Evolutionary conservation across 2,329 filamentous ascomycete genomes (phyloP).

Genomic region (Monosporascus sp.): DNA sequence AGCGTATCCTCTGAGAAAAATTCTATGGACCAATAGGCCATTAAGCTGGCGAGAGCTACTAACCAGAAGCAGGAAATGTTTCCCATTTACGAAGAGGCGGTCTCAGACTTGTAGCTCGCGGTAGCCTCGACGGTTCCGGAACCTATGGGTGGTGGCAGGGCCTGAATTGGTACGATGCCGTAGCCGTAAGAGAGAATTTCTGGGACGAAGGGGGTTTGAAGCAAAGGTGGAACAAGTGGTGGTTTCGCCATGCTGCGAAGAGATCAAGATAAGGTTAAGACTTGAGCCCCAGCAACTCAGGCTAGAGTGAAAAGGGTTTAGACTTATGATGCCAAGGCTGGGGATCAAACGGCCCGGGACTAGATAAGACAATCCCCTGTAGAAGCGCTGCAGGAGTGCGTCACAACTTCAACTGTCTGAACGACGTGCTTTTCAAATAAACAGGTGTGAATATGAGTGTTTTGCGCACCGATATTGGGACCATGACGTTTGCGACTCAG

Average conservation of each 20-base stretch:
- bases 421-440: too few species aligned
- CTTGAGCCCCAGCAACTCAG: slow-evolving; percentile 13
- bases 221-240: slow-evolving; percentile 41
- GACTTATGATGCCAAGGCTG: slow-evolving; percentile 13
- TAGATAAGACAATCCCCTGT: background rate
- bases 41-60: background rate
- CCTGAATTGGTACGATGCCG: slow-evolving; percentile 1
- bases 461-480: too few species aligned
- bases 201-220: slow-evolving; percentile 31
- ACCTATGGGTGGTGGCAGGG: background rate
- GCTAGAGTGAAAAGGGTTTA: slow-evolving; percentile 15
- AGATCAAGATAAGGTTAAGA: slow-evolving; percentile 21
- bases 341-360: slow-evolving; percentile 17
- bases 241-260: slow-evolving; percentile 37
- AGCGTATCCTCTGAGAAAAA: slow-evolving; percentile 4
- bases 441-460: too few species aligned
- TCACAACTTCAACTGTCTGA: too few species aligned
- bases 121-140: background rate
- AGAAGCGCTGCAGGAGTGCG: too few species aligned
- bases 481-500: too few species aligned
- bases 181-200: background rate
- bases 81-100: background rate
- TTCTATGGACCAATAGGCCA: too few species aligned
- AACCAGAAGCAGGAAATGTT: background rate
- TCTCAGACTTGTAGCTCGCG: background rate